Evolutionary conservation across 1,284 basidiomycete genomes (phyloP), one percentile per base, ranked within the genome.

Genomic region (Pisolithus thermaeus): DNA sequence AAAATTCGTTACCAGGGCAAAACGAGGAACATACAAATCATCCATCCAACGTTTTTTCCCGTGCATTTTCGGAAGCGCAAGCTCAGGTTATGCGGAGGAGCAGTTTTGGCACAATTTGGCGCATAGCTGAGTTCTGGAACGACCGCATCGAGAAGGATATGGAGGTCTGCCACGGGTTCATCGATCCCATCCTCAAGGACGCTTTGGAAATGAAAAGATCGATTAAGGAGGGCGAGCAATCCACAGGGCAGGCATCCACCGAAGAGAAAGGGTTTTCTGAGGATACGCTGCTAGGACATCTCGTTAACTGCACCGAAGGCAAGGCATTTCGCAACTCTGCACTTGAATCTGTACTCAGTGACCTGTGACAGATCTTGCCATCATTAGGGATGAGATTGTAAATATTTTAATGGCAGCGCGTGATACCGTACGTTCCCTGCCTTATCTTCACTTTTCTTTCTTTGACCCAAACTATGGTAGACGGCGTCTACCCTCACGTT

Each of bases 171-270:
- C 51, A 67, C 44, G 54, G 52, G 7, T 73, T 63, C 48, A 61
- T 74, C 20, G 58, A 71, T 43, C 70, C 71, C 2, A 72, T 71
- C 35, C 40, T 71, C 35, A 49, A 59, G 49, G 62, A 67, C 22
- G 67, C 69, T 0, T 40, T 70, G 40, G 47, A 55, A 36, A 70
- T 61, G 52, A 63, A 65, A 46, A 57, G 55, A 47, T 50, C 27
- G 14, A 16, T 52, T 43, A 58, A 59, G 46, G 52, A 52, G 46
- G 51, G 41, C 18, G 56, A 53, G 20, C 28, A 53, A 28, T 53
- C 54, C 23, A 47, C 56, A 23, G 58, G 58, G 16, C 53, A 56
- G 7, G n/a, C 12, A 32, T 28, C 28, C 2, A 38, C 49, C 32
- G 32, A 35, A 4, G 32, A 14, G 32, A 35, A 35, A 35, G 32